Base-by-base conservation (phyloP, 495 filamentous ascomycete genomes). In the Aspergillus mulundensis region DNA sequence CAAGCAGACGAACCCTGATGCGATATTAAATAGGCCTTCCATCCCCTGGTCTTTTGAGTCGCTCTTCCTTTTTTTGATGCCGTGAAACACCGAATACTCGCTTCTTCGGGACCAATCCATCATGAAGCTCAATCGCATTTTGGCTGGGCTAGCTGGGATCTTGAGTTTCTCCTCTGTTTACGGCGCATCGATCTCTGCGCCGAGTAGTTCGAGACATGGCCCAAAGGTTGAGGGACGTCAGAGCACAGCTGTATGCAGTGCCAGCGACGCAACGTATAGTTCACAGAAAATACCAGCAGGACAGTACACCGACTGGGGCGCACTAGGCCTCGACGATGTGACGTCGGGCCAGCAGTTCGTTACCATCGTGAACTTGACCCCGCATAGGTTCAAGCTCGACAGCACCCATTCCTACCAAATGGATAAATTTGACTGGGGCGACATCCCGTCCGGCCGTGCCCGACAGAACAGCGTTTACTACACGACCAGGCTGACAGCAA, bases 381-480 rank as follows among this genome's bases (percentile, higher is more conserved):
- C 54, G 0, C 54, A 57, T 24, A 38, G 54, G 7, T 57, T 57
- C 54, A 50, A 43, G 39, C 47, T 57, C 2, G 54, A 57, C 7
- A 40, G 54, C 19, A 45, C 54, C 1, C 54, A 57, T 24, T 57
- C 54, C 0, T 57, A 57, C 14, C 54, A 57, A 19, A 57, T 57
- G 54, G 54, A 57, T 42, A 49, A 18, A n/a, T 57, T 57, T 19
- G 39, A 50, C 38, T 57, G 54, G 54, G 54, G 46, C n/a, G 54
- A 57, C 20, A 50, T 57, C 14, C 54, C 54, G 11, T 12, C 46
- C 24, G 54, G 54, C 39, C 38, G 47, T 5, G 24, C 54, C 24
- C 46, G 54, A 39, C 54, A 57, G 21, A 57, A 57, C 24, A 44
- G 49, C 25, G 54, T 39, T 12, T 44, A 57, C 40, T 57, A 57